These are phyloP conservation scores for Stagonosporopsis tanaceti DNA, from an alignment of 2,329 filamentous ascomycete genomes.

Conservation along the genomic window DNA sequence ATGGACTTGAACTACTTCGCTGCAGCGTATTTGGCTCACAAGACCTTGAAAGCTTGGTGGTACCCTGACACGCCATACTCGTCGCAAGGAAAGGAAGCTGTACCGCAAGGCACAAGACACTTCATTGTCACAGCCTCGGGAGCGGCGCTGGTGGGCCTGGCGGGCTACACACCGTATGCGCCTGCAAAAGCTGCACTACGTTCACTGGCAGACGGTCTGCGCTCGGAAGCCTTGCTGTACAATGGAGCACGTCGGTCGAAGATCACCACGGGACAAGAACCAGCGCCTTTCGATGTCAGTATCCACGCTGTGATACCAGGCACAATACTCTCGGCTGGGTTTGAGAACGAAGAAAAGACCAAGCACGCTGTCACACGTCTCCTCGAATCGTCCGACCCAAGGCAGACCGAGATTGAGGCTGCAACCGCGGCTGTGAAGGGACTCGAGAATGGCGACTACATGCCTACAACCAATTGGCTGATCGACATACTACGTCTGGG, in stretches of 20 bases:
- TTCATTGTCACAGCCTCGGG: constrained; percentile 87
- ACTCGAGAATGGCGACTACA: constrained; percentile 80
- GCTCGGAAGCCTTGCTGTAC: constrained; percentile 86
- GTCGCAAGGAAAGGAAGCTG: constrained; percentile 34
- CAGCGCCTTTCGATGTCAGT: constrained; percentile 71
- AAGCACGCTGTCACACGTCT: constrained; percentile 83
- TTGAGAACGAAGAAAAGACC: constrained; percentile 75
- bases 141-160: constrained; percentile 76
- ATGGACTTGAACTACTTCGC: constrained; percentile 96
- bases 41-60: constrained; percentile 79
- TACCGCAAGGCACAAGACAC: constrained; percentile 64
- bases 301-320: constrained; percentile 86
- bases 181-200: constrained; percentile 87
- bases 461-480: constrained; percentile 78
- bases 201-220: constrained; percentile 81
- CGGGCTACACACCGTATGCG: constrained; percentile 84
- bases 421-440: constrained; percentile 74
- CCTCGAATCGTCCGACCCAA: constrained; percentile 82
- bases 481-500: constrained; percentile 74
- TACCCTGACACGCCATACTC: constrained; percentile 49
- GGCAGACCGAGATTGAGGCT: constrained; percentile 79
- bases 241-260: constrained; percentile 65
- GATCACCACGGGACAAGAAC: constrained; percentile 41
- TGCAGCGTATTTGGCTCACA: constrained; percentile 83
- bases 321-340: constrained; percentile 79